Conservation (phyloP, 208 protist species). For the Leishmania tropica region DNA sequence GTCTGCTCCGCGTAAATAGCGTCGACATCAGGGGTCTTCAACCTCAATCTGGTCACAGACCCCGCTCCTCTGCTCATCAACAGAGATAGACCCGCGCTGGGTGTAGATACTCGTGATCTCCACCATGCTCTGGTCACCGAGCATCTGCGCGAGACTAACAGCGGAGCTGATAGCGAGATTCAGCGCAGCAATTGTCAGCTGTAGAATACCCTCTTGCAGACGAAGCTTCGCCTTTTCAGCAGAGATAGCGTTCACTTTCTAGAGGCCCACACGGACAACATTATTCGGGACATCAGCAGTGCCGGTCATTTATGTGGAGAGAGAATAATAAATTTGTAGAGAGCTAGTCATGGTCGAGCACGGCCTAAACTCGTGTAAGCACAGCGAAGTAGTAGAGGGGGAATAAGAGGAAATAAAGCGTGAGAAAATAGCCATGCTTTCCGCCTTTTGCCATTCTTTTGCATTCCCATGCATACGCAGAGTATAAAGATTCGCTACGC, state of each 20-base stretch:
- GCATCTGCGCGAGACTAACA: conserved; percentile 55
- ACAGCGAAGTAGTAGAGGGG: background rate
- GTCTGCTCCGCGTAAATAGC: conserved; percentile 52
- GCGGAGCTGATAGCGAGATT: conserved; percentile 50
- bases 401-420: background rate
- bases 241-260: conserved; percentile 50
- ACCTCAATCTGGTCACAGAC: conserved; percentile 51
- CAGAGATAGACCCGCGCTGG: conserved; percentile 29
- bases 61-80: conserved; percentile 33
- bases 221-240: conserved; percentile 52
- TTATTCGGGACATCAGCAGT: conserved; percentile 29
- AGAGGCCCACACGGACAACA: conserved; percentile 43
- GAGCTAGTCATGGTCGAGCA: background rate
- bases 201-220: conserved; percentile 41
- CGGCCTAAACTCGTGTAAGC: background rate
- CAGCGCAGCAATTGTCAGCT: conserved; percentile 49
- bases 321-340: background rate
- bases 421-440: background rate
- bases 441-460: background rate
- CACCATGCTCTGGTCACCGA: conserved; percentile 58
- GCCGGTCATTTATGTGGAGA: conserved; percentile 5
- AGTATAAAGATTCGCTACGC: background rate
- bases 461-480: background rate
- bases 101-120: conserved; percentile 54
- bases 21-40: conserved; percentile 46